phyloP scores from a whole-genome alignment of 495 filamentous ascomycete genomes.

The Astrothelium macrocarpum region DNA sequence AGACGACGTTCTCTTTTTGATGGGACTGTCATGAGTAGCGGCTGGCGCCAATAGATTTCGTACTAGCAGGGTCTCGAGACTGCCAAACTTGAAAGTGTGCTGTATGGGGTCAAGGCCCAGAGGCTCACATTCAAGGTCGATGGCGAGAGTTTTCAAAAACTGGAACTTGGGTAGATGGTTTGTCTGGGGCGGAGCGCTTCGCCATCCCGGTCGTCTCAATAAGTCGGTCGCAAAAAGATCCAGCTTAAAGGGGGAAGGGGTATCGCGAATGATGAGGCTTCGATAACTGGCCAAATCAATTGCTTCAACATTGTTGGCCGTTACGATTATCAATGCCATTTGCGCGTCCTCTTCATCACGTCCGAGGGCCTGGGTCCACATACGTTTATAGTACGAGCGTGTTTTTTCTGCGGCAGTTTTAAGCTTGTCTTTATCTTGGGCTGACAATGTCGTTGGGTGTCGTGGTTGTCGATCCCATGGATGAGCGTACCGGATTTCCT shows the following conservation, averaged over 20 bases:
- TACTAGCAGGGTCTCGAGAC: neutral
- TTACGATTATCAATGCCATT: neutral
- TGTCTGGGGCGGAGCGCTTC: neutral
- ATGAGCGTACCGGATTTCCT: neutral
- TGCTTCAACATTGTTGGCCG: neutral
- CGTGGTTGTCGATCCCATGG: neutral
- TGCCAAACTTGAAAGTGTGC: neutral
- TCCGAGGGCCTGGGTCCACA: neutral
- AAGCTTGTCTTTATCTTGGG: neutral
- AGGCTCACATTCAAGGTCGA: neutral
- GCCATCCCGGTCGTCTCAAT: neutral
- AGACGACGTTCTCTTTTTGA: neutral
- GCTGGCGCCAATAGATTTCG: neutral
- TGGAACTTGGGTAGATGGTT: neutral
- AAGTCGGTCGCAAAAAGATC: neutral
- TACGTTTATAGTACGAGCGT: neutral
- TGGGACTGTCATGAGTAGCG: neutral
- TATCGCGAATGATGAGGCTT: neutral
- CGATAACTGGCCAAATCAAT: neutral
- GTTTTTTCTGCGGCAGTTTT: neutral
- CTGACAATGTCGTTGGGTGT: neutral
- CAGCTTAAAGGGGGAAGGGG: neutral
- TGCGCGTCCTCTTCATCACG: no score
- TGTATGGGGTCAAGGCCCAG: neutral
- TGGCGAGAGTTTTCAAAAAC: neutral